Evolutionary conservation across 2,329 filamentous ascomycete genomes (phyloP).

Genomic region (Talaromyces sp.): DNA sequence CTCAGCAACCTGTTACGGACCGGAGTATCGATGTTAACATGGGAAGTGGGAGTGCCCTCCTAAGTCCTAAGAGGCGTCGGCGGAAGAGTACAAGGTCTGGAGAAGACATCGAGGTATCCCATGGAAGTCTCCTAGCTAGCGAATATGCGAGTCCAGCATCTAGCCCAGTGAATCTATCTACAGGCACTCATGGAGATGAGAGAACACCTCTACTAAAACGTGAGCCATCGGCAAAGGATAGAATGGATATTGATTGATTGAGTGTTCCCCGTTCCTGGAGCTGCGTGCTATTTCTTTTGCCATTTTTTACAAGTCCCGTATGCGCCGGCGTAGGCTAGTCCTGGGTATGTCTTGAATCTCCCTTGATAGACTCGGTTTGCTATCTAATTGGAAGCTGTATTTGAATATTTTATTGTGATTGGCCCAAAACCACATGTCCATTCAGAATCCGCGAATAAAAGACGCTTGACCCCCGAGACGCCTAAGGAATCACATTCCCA

Average conservation of each 20-base stretch:
- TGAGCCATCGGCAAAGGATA: slow-evolving; percentile 23
- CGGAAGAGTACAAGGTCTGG: slow-evolving; percentile 23
- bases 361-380: neutral
- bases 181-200: slow-evolving; percentile 22
- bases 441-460: neutral
- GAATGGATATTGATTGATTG: slow-evolving; percentile 38
- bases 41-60: slow-evolving; percentile 2
- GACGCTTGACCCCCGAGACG: neutral
- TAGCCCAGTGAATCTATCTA: slow-evolving; percentile 24
- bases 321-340: neutral
- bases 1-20: neutral
- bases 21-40: slow-evolving; percentile 7
- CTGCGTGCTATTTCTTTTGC: neutral
- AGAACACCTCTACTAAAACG: neutral
- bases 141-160: slow-evolving; percentile 23
- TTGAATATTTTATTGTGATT: neutral
- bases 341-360: neutral
- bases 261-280: slow-evolving; percentile 12
- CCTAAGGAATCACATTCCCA: neutral
- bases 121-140: slow-evolving; percentile 17
- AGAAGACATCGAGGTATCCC: slow-evolving; percentile 18
- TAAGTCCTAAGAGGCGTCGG: slow-evolving; percentile 28
- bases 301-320: too few species aligned
- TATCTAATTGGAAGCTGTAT: neutral
- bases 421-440: neutral